Evolutionary conservation across 2,329 filamentous ascomycete species (phyloP), one percentile per base, ranked within the genome.

Genomic region (Lasiodiplodia citricola): DNA sequence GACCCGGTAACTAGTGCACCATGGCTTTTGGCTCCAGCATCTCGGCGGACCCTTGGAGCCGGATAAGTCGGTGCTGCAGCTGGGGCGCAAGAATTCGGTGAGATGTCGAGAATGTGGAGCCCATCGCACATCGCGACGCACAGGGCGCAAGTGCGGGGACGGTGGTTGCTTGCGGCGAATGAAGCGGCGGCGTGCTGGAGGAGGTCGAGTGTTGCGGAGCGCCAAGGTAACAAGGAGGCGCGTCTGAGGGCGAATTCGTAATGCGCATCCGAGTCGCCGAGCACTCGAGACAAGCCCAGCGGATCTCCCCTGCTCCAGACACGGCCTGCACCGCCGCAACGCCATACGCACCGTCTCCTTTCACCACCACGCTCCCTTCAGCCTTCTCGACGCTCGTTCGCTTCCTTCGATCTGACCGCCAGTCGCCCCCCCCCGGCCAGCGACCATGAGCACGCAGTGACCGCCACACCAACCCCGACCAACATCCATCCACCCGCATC

Each of bases 381-480:
- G 14, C 57, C 25, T 52, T 44, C 47, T 35, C 31, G 35, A 25
- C 50, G 47, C 47, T 58, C 66, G 66, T 68, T 58, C 51, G 52
- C 64, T 37, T 41, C 25, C 52, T 58, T 31, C 37, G 28, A 50
- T 21, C 35, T 14, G n/a, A 47, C 57, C 37, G 18, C 57, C 35
- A 38, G 23, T 60, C 38, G 51, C 38, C 28, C 51, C 38, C 28
- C 51, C 52, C 60, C 60, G 31, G 44, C 25, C 58, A 52, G 67
- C 67, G 58, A 68, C 67, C 60, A 68, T 68, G 67, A 55, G 67
- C 67, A 21, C 25, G 13, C 38, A 50, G 44, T 68, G 67, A 68
- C 38, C 58, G 67, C 60, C 28, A 41, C 67, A 25, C 21, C 51
- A 38, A 16, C 37, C 10, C 38, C 50, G 7, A 7, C 58, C 52